phyloP scores from a whole-genome alignment of 106 monocot genomes.

The Cymbidium sinense region DNA sequence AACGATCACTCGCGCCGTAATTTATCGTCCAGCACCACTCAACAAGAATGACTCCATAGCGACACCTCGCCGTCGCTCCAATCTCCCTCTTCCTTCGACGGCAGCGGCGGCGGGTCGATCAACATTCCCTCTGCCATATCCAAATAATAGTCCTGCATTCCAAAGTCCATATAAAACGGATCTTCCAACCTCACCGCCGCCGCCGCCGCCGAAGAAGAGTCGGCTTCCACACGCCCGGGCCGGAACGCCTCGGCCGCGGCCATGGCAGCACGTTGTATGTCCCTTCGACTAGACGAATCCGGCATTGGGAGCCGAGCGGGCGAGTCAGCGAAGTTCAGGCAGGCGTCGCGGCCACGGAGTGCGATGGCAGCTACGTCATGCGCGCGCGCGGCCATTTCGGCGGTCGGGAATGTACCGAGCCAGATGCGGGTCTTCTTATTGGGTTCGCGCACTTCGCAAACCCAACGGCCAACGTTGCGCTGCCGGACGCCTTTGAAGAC shows the following conservation, averaged over 20 bases:
- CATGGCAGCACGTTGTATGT: too few species aligned
- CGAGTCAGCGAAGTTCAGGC: too few species aligned
- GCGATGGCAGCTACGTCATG: too few species aligned
- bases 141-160: conserved; percentile 5
- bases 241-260: too few species aligned
- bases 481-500: conserved; percentile 62
- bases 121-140: conserved; percentile 8
- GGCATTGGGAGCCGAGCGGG: too few species aligned
- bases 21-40: background rate
- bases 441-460: conserved; percentile 79
- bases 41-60: conserved; percentile 8
- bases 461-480: conserved; percentile 53
- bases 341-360: too few species aligned
- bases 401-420: conserved; percentile 20
- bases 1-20: too few species aligned
- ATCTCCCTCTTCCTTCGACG: background rate
- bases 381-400: background rate
- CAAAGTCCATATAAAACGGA: background rate
- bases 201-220: too few species aligned
- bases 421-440: conserved; percentile 74
- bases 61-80: background rate
- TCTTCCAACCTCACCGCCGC: background rate
- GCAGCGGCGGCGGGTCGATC: background rate
- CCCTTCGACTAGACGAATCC: too few species aligned
- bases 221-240: too few species aligned